Percentiles rank a stretch among this genome's conserved stretches.
phyloP scores from a whole-genome alignment of 179 eudicot species.

The Nepenthes alata region DNA sequence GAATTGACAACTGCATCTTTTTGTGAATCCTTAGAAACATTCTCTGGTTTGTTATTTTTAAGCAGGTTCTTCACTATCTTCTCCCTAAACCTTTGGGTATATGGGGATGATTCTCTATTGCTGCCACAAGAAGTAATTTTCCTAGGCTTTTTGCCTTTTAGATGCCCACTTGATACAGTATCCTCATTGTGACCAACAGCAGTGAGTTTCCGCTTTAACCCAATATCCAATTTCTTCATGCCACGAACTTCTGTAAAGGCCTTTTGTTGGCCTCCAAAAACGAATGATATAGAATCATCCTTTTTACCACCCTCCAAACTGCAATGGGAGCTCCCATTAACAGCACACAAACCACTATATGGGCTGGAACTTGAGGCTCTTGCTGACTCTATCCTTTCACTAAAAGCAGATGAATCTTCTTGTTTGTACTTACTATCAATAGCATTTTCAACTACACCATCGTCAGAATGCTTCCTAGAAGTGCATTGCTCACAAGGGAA shows the following conservation, averaged over 20 bases:
- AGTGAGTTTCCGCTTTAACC: constrained; percentile 39
- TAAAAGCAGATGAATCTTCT: constrained; percentile 8
- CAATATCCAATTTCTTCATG: constrained; percentile 21
- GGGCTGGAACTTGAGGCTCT: constrained; percentile 25
- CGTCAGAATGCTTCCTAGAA: not conserved
- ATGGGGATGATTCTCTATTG: constrained; percentile 23
- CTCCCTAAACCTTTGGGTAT: constrained; percentile 15
- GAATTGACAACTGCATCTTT: constrained; percentile 10
- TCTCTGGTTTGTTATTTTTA: constrained; percentile 14
- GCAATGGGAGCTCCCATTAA: constrained; percentile 9
- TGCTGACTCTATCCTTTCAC: constrained; percentile 20
- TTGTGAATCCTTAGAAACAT: constrained; percentile 6
- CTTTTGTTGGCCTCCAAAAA: constrained; percentile 24
- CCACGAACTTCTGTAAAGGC: constrained; percentile 30
- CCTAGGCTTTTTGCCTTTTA: constrained; percentile 11
- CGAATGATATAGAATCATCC: constrained; percentile 11
- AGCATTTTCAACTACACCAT: not conserved
- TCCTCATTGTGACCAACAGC: constrained; percentile 9
- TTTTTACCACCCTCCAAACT: constrained; percentile 13
- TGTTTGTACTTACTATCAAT: constrained; percentile 1
- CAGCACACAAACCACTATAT: constrained; percentile 12
- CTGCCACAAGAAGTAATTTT: constrained; percentile 21
- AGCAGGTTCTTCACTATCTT: constrained; percentile 22
- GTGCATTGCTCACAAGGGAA: not conserved
- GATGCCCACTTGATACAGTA: constrained; percentile 13